Evolutionary conservation across 495 filamentous ascomycete species (phyloP).

Genomic region (Immersiella caudata): DNA sequence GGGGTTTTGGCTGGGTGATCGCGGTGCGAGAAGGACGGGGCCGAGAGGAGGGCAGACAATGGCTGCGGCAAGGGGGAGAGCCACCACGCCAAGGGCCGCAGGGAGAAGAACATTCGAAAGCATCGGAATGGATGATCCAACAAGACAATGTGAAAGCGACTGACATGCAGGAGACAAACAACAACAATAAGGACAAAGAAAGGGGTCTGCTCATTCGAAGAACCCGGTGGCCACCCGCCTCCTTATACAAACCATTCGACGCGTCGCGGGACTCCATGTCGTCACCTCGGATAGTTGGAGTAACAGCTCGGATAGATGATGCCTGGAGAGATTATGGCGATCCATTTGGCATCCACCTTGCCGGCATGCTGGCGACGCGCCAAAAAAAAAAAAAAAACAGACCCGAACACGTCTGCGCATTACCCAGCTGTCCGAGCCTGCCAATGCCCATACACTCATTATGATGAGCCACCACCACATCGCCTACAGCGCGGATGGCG

Average conservation of each 20-base stretch:
- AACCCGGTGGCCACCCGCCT: no score
- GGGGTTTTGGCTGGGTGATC: slow-evolving; percentile 4
- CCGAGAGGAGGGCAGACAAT: slow-evolving; percentile 31
- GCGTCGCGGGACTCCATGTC: no score
- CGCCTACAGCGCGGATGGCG: no score
- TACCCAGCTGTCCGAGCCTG: neutral
- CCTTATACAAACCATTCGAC: no score
- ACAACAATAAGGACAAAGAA: neutral
- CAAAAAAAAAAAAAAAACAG: no score
- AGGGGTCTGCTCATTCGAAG: neutral
- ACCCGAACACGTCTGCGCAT: neutral
- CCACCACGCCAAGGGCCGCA: neutral
- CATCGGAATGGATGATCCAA: neutral
- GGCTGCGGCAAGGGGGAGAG: neutral
- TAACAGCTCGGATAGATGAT: no score
- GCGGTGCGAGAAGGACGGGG: slow-evolving; percentile 33
- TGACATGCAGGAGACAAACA: neutral
- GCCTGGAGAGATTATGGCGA: no score
- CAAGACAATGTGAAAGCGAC: neutral
- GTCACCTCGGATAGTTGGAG: no score
- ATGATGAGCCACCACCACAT: neutral
- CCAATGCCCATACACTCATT: neutral
- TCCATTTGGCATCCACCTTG: no score
- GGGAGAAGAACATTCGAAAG: neutral
- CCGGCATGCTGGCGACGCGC: no score